Base-by-base conservation (phyloP, 192 early-diverging fungal genomes). In the Backusella mclennaniae region DNA sequence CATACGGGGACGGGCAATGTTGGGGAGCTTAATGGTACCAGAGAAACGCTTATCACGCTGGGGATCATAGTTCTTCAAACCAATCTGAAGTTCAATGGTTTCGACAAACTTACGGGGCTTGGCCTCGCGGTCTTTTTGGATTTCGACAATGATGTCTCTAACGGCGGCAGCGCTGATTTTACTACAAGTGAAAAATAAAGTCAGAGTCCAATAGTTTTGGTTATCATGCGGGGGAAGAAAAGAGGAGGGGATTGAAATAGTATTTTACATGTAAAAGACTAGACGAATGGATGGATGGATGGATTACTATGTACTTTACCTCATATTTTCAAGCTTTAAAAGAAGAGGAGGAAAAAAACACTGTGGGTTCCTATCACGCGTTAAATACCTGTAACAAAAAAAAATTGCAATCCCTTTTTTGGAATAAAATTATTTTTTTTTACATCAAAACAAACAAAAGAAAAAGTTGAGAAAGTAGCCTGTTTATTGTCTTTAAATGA, bases 11-110 rank as follows among this genome's bases (percentile, higher is more conserved):
- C 95, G 92, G 73, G 97, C 95, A 82, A 97, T 88, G 89, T 97
- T 89, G 86, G 97, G 97, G 79, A 98, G 93, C 87, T 89, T 88
- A 78, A 96, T 90, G 80, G 96, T 96, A 77, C 97, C 97, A 81
- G 93, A 94, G 94, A 98, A 98, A 96, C 97, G 97, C 95, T 98
- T 98, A 89, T 98, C 97, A 88, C 97, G 90, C 90, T 98, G 97
- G 78, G 97, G 97, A 92, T 98, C 97, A 93, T 98, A 98, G 95
- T 98, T 98, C 94, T 98, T 98, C 72, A 98, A 91, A 84, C 97
- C 97, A 85, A 98, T 92, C 85, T 98, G 97, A 84, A 98, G 93
- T 87, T 98, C 97, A 73, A 98, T 90, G 72, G 97, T 97, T 90
- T 98, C 97, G 71, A 86, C 88, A 92, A 98, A 98, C 85, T 98